Evolutionary conservation across 2,329 filamentous ascomycete species (phyloP), one percentile per base, ranked within the genome.

Genomic region (Calonectria fujianensis): DNA sequence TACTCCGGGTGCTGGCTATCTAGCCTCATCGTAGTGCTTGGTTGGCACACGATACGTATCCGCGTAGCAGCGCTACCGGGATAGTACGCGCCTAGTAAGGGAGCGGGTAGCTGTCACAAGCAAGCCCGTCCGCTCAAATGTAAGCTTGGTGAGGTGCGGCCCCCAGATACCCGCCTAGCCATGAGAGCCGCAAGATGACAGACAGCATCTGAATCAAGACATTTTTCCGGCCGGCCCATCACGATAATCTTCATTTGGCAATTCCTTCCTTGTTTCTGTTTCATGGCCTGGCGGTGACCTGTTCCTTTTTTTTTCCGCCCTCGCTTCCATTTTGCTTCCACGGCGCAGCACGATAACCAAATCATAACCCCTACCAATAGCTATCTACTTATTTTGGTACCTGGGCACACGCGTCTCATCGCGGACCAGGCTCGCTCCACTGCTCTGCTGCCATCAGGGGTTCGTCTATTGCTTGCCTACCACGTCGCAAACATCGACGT

Each of bases 111-210:
- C 57, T 63, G 35, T 63, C 57, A 63, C 57, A 63, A 37, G 57
- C 35, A 59, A 31, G 32, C n/a, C 51, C n/a, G 50, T 35, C 69
- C 59, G 32, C 27, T 45, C 37, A 9, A 39, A 45, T 64, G 59
- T 37, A 64, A 48, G 39, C 61, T 64, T 48, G 61, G 61, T 16
- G 37, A 35, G 32, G 32, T 35, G 32, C 32, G 8, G 32, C 32
- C 32, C 32, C 32, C 32, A 35, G 9, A 35, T 35, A 35, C 32
- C 32, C 32, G 61, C 51, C 57, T 65, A 29, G 37, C 45, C 27
- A 72, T 64, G 14, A 65, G 71, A 73, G 71, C 71, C 71, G 66
- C 20, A 70, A 70, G 24, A 69, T 61, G 64, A 72, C 70, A 69
- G 54, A 54, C 68, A 63, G 70, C 39, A 45, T 65, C 37, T 35